Base-by-base conservation (phyloP, 2,329 filamentous ascomycete genomes). In the Lithohypha guttulata region DNA sequence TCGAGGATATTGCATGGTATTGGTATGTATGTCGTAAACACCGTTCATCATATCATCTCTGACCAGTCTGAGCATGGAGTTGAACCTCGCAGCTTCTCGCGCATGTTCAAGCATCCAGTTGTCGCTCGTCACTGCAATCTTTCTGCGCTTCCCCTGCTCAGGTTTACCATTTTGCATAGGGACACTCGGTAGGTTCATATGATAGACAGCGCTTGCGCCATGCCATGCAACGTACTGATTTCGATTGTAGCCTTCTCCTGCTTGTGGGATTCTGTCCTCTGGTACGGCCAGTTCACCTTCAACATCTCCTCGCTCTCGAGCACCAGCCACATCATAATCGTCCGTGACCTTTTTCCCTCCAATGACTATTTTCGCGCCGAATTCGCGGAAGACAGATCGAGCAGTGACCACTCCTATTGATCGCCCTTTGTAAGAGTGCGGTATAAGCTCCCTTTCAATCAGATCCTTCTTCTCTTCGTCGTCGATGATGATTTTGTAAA, bases 151-250 rank as follows among this genome's bases (percentile, higher is more conserved):
- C 47, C 74, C 73, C 50, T 87, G 83, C 6, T 77, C 61, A 22
- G 66, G 69, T 60, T 93, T 93, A 42, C 82, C 81, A 44, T 70
- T 78, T 21, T 77, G 77, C 42, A 80, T 68, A 2, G 85, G 84
- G n/a, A 84, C 77, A 15, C 80, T 78, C 1, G 85, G 84, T 1
- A 72, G 75, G 41, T 78, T 79, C 9, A 83, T 85, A 58, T 96
- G 86, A 58, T 98, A 98, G 17, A 98, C 91, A 26, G 84, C 80
- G 59, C 89, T 96, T 33, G 91, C 91, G 34, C 91, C 91, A 58
- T 94, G 87, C 91, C 91, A 98, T 19, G 91, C 91, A 19, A 98
- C 91, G 56, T 95, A 98, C 59, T 95, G 87, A 57, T 98, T 98
- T 64, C 89, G 86, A 69, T 98, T 95, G 70, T 98, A 98, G n/a